These are phyloP conservation scores for Cryptococcus hybrid DNA, from an alignment of 1,284 basidiomycete species.

Conservation along the genomic window DNA sequence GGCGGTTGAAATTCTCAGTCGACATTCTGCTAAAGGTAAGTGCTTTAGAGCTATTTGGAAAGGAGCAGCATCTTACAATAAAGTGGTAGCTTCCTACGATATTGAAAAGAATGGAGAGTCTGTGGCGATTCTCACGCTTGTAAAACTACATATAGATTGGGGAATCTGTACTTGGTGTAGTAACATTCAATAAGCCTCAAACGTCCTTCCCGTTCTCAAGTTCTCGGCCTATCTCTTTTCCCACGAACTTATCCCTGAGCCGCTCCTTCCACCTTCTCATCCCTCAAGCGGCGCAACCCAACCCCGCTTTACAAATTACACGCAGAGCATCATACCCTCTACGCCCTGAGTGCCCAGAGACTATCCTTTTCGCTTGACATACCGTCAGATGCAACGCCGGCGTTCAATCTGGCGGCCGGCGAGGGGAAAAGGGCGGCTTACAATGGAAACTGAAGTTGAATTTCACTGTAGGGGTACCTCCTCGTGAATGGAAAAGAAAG, in stretches of 20 bases:
- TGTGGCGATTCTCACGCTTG: constrained; percentile 82
- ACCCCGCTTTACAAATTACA: constrained; percentile 58
- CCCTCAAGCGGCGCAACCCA: constrained; percentile 25
- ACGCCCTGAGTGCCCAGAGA: constrained; percentile 66
- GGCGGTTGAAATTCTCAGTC: constrained; percentile 84
- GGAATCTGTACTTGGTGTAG: constrained; percentile 80
- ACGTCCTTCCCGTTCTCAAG: constrained; percentile 67
- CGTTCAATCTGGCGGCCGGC: constrained; percentile 59
- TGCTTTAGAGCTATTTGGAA: not conserved
- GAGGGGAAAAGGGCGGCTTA: constrained; percentile 63
- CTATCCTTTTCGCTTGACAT: constrained; percentile 84
- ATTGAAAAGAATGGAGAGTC: constrained; percentile 84
- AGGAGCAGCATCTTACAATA: not conserved
- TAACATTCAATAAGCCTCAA: constrained; percentile 70
- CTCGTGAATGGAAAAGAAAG: constrained; percentile 54
- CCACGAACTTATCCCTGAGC: constrained; percentile 70
- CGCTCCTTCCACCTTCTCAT: constrained; percentile 54
- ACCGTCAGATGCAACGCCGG: constrained; percentile 81
- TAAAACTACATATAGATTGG: constrained; percentile 80
- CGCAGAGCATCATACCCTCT: constrained; percentile 75
- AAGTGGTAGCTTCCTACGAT: constrained; percentile 73
- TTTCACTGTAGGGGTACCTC: constrained; percentile 69
- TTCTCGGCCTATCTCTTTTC: constrained; percentile 80
- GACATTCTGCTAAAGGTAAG: constrained; percentile 81
- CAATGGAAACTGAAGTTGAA: constrained; percentile 82